Conservation (phyloP, 2,329 filamentous ascomycete species). For the Penicillium carneum region DNA sequence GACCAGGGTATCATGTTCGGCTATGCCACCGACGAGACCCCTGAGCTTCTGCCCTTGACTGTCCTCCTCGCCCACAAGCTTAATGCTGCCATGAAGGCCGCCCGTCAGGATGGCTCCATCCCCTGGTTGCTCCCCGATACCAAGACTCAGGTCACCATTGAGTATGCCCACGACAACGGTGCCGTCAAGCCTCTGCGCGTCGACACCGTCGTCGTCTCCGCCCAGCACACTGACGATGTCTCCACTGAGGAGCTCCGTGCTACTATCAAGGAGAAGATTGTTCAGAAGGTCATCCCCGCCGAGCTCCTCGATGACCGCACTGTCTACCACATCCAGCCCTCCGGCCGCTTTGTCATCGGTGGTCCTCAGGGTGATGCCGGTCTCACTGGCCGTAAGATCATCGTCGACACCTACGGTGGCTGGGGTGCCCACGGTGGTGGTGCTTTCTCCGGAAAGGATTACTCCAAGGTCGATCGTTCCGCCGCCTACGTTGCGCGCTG, state of each 20-base stretch:
- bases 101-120: constrained; percentile 83
- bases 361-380: constrained; percentile 98
- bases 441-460: constrained; percentile 99
- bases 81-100: constrained; percentile 90
- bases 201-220: constrained; percentile 94
- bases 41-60: constrained; percentile 93
- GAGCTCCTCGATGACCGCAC: constrained; percentile 92
- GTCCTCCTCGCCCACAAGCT: constrained; percentile 95
- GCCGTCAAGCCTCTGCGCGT: constrained; percentile 91
- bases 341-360: constrained; percentile 97
- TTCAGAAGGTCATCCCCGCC: constrained; percentile 90
- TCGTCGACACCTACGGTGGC: constrained; percentile 99
- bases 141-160: constrained; percentile 99
- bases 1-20: constrained; percentile 99
- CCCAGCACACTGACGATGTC: constrained; percentile 89
- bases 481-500: constrained; percentile 96
- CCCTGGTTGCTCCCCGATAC: constrained; percentile 97
- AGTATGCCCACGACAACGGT: constrained; percentile 94
- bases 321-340: constrained; percentile 98
- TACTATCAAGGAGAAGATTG: constrained; percentile 96
- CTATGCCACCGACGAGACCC: constrained; percentile 98
- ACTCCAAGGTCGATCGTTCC: constrained; percentile 99
- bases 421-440: constrained; percentile 99
- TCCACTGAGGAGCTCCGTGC: constrained; percentile 89
- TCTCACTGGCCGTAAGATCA: constrained; percentile 98